These are phyloP conservation scores for Limtongia smithiae DNA, from an alignment of 805 yeast species.

Conservation along the genomic window DNA sequence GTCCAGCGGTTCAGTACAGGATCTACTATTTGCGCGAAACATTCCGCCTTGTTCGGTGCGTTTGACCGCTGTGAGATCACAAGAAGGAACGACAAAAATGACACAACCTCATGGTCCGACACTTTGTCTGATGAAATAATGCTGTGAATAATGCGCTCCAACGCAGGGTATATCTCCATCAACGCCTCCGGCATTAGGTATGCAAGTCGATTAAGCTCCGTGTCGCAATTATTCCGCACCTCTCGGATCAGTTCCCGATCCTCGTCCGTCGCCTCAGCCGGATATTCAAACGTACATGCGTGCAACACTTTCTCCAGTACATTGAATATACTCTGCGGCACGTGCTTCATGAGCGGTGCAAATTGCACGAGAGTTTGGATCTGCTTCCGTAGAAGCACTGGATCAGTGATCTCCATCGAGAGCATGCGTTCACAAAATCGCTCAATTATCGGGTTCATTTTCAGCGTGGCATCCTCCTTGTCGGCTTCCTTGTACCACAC, in stretches of 20 bases:
- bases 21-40: conserved; percentile 85
- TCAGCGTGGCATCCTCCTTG: conserved; percentile 50
- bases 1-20: conserved; percentile 93
- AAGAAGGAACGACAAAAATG: conserved; percentile 84
- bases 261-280: conserved; percentile 52
- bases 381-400: conserved; percentile 75
- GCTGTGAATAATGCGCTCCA: conserved; percentile 74
- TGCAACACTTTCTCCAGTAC: conserved; percentile 83
- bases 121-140: conserved; percentile 67
- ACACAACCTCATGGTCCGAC: conserved; percentile 86
- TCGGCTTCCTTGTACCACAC: conserved; percentile 74
- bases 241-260: conserved; percentile 79
- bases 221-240: conserved; percentile 85
- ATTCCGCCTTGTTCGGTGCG: conserved; percentile 61
- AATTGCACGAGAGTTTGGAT: conserved; percentile 92
- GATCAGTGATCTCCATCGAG: conserved; percentile 72
- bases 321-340: conserved; percentile 65
- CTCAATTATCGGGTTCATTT: conserved; percentile 65
- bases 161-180: conserved; percentile 71
- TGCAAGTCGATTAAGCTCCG: conserved; percentile 90
- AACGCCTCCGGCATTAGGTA: conserved; percentile 90
- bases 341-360: conserved; percentile 81
- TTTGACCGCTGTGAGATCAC: conserved; percentile 83
- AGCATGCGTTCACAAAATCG: conserved; percentile 53
- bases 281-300: conserved; percentile 79